phyloP scores from a whole-genome alignment of 441 rosid genomes.

The Erodium moschatum region DNA sequence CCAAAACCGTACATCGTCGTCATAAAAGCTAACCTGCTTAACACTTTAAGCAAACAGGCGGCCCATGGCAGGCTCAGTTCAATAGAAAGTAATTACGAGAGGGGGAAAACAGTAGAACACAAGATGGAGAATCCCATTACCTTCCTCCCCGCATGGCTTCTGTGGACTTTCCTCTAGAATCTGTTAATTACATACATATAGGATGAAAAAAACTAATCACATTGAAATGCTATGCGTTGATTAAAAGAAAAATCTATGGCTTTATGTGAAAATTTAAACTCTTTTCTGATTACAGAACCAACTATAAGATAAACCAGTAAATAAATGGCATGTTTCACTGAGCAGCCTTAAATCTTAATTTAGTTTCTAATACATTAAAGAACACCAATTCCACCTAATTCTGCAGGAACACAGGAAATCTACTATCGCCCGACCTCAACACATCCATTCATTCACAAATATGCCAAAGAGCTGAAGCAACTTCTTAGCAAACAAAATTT shows the following conservation, averaged over 20 bases:
- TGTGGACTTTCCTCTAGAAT: conserved; percentile 68
- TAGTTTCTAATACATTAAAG: too few species aligned
- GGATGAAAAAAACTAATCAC: neutral
- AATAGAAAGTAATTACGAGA: neutral
- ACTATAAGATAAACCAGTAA: neutral
- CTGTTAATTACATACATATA: conserved; percentile 24
- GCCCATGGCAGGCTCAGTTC: conserved; percentile 8
- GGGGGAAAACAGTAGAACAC: neutral
- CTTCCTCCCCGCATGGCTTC: conserved; percentile 98
- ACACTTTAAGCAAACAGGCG: conserved; percentile 42
- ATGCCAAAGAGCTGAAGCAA: neutral
- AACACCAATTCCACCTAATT: too few species aligned
- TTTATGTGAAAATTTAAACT: neutral
- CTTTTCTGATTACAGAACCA: neutral
- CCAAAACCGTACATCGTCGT: conserved; percentile 92
- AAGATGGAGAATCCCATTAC: conserved; percentile 28
- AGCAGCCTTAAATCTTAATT: neutral
- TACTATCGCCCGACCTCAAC: neutral
- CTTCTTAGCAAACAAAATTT: too few species aligned
- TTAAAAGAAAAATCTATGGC: neutral
- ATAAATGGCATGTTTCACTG: neutral
- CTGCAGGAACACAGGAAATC: too few species aligned
- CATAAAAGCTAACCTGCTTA: conserved; percentile 89
- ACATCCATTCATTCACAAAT: neutral
- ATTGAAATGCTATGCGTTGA: neutral